Base-by-base conservation (phyloP, 2,329 filamentous ascomycete genomes). In the Xylaria sp. region DNA sequence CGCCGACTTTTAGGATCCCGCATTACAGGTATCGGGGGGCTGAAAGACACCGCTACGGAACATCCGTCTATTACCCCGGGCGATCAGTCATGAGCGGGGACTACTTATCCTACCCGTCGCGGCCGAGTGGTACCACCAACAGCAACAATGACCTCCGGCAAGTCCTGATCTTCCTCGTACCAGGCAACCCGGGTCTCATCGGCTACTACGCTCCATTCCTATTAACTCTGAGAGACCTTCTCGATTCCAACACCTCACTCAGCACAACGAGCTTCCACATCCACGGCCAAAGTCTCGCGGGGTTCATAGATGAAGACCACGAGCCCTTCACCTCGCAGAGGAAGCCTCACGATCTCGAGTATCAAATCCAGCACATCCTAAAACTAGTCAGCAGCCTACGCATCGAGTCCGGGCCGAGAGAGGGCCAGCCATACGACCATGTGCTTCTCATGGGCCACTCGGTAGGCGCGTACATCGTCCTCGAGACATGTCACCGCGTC, bases 141-240 rank as follows among this genome's bases (percentile, higher is more conserved):
- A 69, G 60, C 25, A 52, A 20, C 48, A 59, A 60, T 18, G 48
- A 25, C 25, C 52, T 39, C 18, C 71, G 69, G 31, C 56, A 78
- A 25, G 81, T 80, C 69, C 86, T 94, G 59, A 82, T 94, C 73
- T 94, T 89, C 82, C 91, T 93, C 79, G 85, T 95, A 50, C 88
- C 91, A 34, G 92, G 92, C 23, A 95, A 95, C 73, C 92, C 92
- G 5, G 92, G 92, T 5, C 83, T 94, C 20, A 87, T 94, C 60
- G 87, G 86, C 65, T 95, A 92, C 84, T 95, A 95, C 80, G 82
- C 81, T 66, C 84, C 87, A 46, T 95, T 94, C 79, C 83, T 94
- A 12, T 82, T 82, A 0, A 82, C 85, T 15, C 81, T 94, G 1
- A 84, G 88, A 55, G 77, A 80, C 0, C 80, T 88, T 13, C 81